A percentile compares a stretch with the other conserved stretches of the same genome.
Conservation (phyloP, 2,329 filamentous ascomycete genomes). For the Arthroderma sp. region DNA sequence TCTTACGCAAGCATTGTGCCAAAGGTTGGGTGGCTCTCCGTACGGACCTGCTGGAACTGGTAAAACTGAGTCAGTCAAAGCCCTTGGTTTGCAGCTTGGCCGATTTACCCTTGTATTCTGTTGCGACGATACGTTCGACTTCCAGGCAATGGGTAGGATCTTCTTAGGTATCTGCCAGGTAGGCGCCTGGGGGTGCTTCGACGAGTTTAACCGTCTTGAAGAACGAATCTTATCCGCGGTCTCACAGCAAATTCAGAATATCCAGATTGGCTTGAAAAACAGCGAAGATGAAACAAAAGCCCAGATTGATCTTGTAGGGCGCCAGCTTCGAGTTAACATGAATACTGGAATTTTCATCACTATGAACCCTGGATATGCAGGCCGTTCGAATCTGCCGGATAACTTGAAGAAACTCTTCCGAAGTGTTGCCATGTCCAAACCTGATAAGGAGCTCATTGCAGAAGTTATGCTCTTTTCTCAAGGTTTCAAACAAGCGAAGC, state of each 20-base stretch:
- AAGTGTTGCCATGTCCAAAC: conserved; percentile 98
- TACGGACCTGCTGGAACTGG: conserved; percentile 96
- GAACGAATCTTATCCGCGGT: conserved; percentile 96
- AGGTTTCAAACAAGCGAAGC: conserved; percentile 92
- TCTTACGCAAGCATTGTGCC: conserved; percentile 86
- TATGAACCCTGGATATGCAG: conserved; percentile 99
- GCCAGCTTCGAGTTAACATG: conserved; percentile 74
- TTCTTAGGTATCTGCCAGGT: conserved; percentile 99
- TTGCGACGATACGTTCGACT: conserved; percentile 98
- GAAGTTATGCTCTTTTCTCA: conserved; percentile 99
- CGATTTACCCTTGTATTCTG: conserved; percentile 98
- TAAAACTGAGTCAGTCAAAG: conserved; percentile 98
- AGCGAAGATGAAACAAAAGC: conserved; percentile 67
- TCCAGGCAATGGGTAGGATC: conserved; percentile 98
- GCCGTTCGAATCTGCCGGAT: conserved; percentile 92
- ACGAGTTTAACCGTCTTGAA: conserved; percentile 98
- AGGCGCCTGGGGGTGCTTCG: conserved; percentile 98
- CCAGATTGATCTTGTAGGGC: conserved; percentile 87
- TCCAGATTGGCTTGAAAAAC: conserved; percentile 87
- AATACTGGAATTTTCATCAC: conserved; percentile 99
- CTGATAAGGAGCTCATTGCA: conserved; percentile 97
- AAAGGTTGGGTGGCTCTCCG: conserved; percentile 88
- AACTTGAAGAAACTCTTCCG: conserved; percentile 99
- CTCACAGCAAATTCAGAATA: conserved; percentile 98
- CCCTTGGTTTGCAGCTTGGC: conserved; percentile 87